phyloP scores from a whole-genome alignment of 139 green algal species.

The Chlorella vulgaris region DNA sequence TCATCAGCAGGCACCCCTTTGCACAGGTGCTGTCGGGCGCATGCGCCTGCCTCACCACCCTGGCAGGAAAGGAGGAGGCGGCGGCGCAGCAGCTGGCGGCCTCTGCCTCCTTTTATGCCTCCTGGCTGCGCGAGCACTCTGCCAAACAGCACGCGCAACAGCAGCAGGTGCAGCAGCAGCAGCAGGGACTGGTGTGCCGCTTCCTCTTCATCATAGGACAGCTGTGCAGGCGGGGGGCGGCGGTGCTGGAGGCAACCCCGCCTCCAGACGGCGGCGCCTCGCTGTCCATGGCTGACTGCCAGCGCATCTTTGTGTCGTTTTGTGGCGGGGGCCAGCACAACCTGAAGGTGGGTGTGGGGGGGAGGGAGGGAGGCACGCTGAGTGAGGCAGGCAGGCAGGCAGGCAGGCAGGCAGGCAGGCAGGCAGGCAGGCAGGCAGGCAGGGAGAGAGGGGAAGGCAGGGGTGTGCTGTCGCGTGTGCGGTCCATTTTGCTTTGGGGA shows the following conservation, averaged over 20 bases:
- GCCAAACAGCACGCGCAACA: background rate
- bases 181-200: slow-evolving; percentile 26
- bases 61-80: slow-evolving; percentile 44
- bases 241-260: slow-evolving; percentile 53
- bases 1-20: slow-evolving; percentile 61
- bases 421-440: too few relatives aligned
- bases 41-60: slow-evolving; percentile 53
- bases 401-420: background rate
- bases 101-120: slow-evolving; percentile 11
- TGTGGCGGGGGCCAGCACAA: slow-evolving; percentile 12
- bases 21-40: slow-evolving; percentile 56
- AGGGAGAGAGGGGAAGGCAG: too few relatives aligned
- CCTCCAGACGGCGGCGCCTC: background rate
- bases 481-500: too few relatives aligned
- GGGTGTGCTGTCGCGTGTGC: too few relatives aligned
- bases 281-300: slow-evolving; percentile 37
- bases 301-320: slow-evolving; percentile 53
- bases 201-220: slow-evolving; percentile 78
- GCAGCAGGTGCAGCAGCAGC: background rate
- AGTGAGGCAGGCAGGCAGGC: too few relatives aligned
- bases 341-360: background rate
- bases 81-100: slow-evolving; percentile 43
- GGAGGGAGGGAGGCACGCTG: background rate
- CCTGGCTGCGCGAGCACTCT: slow-evolving; percentile 28
- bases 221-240: slow-evolving; percentile 62